Evolutionary conservation across 1,284 basidiomycete genomes (phyloP).

Genomic region (Golubevia pallescens): DNA sequence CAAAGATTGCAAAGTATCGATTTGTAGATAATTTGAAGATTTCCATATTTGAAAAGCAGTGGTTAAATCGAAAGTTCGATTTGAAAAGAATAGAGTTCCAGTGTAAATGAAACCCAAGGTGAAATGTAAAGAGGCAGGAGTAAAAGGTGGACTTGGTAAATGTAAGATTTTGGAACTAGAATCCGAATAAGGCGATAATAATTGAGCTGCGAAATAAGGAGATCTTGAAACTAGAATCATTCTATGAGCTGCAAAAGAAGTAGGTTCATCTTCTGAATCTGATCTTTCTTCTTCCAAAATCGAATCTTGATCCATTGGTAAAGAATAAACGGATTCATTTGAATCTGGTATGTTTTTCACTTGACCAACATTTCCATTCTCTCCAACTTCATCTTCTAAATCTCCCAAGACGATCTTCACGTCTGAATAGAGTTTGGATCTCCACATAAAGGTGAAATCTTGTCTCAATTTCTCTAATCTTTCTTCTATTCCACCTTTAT

Average conservation of each 20-base stretch:
- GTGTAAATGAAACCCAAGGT: slow-evolving; percentile 92
- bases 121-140: slow-evolving; percentile 90
- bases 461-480: slow-evolving; percentile 45
- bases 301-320: slow-evolving; percentile 22
- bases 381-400: background rate
- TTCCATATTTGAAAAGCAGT: slow-evolving; percentile 89
- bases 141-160: slow-evolving; percentile 78
- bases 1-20: slow-evolving; percentile 66
- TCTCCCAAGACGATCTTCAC: slow-evolving; percentile 35
- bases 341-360: slow-evolving; percentile 31
- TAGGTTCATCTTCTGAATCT: slow-evolving; percentile 33
- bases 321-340: slow-evolving; percentile 31
- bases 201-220: slow-evolving; percentile 80
- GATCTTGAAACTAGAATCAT: slow-evolving; percentile 89
- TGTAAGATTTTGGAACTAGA: slow-evolving; percentile 20
- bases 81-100: slow-evolving; percentile 89
- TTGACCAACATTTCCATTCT: background rate
- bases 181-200: slow-evolving; percentile 67
- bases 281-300: slow-evolving; percentile 20
- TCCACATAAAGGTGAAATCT: slow-evolving; percentile 56
- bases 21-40: slow-evolving; percentile 79
- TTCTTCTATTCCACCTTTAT: slow-evolving; percentile 21
- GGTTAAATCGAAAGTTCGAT: slow-evolving; percentile 87
- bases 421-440: slow-evolving; percentile 51
- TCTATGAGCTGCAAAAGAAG: slow-evolving; percentile 82